Evolutionary conservation across 129 eudicot genomes (phyloP).

Genomic region (Saussurea involucrata): DNA sequence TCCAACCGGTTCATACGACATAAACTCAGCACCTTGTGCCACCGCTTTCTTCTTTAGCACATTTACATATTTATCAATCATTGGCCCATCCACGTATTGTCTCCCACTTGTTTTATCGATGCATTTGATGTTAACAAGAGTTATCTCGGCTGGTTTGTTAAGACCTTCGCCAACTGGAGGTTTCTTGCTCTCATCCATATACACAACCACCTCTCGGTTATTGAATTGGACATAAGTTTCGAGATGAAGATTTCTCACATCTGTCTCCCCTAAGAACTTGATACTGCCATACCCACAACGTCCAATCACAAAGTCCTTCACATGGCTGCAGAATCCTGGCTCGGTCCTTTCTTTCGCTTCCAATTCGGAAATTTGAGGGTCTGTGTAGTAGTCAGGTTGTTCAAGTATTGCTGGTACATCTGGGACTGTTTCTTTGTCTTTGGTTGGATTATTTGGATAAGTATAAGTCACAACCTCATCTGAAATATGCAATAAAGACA

Average conservation of each 20-base stretch:
- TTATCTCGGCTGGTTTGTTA: conserved; percentile 73
- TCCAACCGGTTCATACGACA: conserved; percentile 63
- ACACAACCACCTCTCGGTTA: conserved; percentile 59
- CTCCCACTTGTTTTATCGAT: conserved; percentile 48
- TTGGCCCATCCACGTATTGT: conserved; percentile 39
- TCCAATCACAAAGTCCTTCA: conserved; percentile 73
- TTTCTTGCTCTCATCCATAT: conserved; percentile 53
- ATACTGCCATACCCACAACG: conserved; percentile 56
- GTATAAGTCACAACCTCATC: background rate
- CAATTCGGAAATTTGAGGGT: conserved; percentile 54
- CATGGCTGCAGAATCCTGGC: conserved; percentile 62
- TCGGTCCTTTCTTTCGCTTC: conserved; percentile 45
- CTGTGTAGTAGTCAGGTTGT: conserved; percentile 55
- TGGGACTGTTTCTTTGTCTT: background rate
- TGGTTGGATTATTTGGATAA: conserved; percentile 5
- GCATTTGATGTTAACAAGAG: conserved; percentile 69
- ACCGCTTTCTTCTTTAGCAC: conserved; percentile 45
- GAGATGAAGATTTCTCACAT: conserved; percentile 49
- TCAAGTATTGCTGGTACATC: conserved; percentile 53
- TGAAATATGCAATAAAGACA: background rate
- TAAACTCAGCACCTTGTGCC: conserved; percentile 71
- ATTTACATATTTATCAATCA: conserved; percentile 39
- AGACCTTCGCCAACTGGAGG: conserved; percentile 71
- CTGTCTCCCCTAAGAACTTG: conserved; percentile 63
- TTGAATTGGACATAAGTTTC: conserved; percentile 50